Percentiles rank a stretch among this genome's conserved stretches.
Evolutionary conservation across 345 rosid species (phyloP).

Genomic region (Corchorus capsularis): DNA sequence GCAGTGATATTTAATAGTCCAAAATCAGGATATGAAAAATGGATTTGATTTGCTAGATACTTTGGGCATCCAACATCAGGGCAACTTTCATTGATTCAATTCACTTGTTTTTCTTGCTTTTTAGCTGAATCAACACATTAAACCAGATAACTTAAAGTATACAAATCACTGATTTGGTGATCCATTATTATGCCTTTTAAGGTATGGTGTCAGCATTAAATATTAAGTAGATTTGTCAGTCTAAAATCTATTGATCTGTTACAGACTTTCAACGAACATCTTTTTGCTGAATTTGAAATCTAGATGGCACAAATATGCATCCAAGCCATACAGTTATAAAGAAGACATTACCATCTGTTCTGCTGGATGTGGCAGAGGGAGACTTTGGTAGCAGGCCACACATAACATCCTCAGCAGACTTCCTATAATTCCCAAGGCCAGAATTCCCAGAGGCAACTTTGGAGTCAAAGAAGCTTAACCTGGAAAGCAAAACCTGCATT

Average conservation of each 20-base stretch:
- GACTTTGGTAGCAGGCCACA: slow-evolving; percentile 85
- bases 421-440: slow-evolving; percentile 62
- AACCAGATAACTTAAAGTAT: background rate
- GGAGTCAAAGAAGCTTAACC: slow-evolving; percentile 69
- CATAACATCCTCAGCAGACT: slow-evolving; percentile 94
- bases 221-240: background rate
- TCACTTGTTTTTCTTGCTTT: background rate
- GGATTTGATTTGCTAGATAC: slow-evolving; percentile 2
- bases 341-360: slow-evolving; percentile 63
- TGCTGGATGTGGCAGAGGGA: slow-evolving; percentile 81
- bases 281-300: background rate
- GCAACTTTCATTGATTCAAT: background rate
- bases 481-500: slow-evolving; percentile 78
- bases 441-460: slow-evolving; percentile 60
- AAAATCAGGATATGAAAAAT: background rate
- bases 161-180: background rate
- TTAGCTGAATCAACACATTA: background rate
- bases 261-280: background rate
- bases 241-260: background rate
- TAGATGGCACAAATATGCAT: slow-evolving; percentile 2
- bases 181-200: background rate
- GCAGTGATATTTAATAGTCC: background rate
- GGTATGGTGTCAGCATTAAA: background rate
- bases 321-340: background rate
- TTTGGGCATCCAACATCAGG: background rate